These are phyloP conservation scores for Aspergillus ustus DNA, from an alignment of 2,329 filamentous ascomycete species.

Conservation along the genomic window DNA sequence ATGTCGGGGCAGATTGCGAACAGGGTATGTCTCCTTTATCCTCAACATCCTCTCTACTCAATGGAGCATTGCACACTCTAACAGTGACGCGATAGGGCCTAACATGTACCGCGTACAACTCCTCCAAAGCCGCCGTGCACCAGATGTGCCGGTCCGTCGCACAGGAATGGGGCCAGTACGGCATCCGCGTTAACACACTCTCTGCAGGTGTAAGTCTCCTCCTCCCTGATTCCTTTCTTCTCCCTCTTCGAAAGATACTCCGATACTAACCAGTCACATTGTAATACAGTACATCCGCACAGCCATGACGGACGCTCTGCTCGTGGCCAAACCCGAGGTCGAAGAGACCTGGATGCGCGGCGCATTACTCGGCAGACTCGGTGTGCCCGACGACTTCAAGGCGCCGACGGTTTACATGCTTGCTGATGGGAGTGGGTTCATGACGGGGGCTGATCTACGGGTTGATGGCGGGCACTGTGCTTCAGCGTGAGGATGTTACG, in stretches of 20 bases:
- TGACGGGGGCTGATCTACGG: conserved; percentile 46
- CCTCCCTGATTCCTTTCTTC: too few species aligned
- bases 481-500: conserved; percentile 30
- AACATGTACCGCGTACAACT: conserved; percentile 65
- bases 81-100: conserved; percentile 50
- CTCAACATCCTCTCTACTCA: neutral
- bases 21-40: conserved; percentile 39
- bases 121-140: conserved; percentile 55
- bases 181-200: conserved; percentile 80
- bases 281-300: conserved; percentile 54
- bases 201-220: conserved; percentile 65
- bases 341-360: conserved; percentile 60
- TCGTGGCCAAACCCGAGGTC: conserved; percentile 53
- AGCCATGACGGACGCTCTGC: conserved; percentile 53
- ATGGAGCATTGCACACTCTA: neutral
- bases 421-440: conserved; percentile 43
- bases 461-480: conserved; percentile 48
- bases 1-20: conserved; percentile 73
- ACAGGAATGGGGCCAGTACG: conserved; percentile 59
- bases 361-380: conserved; percentile 55
- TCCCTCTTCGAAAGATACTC: neutral
- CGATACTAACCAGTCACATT: neutral
- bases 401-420: conserved; percentile 43
- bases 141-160: conserved; percentile 55
- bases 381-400: conserved; percentile 50